A percentile compares a stretch with the other conserved stretches of the same genome.
phyloP scores from a whole-genome alignment of 768 basidiomycete species.

The Podaxis carcinomalis region DNA sequence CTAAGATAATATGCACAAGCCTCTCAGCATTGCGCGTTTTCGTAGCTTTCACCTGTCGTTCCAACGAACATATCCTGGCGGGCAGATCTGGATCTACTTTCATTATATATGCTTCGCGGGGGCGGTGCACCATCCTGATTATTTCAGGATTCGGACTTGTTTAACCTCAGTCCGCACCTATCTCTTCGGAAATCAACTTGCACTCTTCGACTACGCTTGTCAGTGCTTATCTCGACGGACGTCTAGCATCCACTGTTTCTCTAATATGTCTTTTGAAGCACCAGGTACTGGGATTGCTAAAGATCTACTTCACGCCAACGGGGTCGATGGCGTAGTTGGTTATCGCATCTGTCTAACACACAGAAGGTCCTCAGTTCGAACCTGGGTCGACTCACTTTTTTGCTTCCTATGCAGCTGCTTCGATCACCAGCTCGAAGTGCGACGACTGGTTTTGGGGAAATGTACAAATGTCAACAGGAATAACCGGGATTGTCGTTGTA shows the following conservation, averaged over 20 bases:
- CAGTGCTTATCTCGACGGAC: neutral
- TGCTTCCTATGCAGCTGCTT: neutral
- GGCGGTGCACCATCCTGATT: neutral
- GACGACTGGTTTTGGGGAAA: neutral
- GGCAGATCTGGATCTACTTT: neutral
- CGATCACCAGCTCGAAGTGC: neutral
- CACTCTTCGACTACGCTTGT: neutral
- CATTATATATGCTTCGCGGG: neutral
- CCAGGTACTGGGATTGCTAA: neutral
- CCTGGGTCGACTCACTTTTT: conserved; percentile 1
- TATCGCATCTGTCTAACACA: conserved; percentile 81
- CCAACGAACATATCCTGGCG: too few species aligned
- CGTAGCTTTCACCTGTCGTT: neutral
- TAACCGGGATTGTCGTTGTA: too few species aligned
- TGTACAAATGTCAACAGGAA: neutral
- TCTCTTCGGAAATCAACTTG: neutral
- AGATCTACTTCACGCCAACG: neutral
- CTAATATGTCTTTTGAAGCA: neutral
- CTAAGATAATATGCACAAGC: neutral
- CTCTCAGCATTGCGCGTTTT: neutral
- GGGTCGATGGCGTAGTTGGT: conserved; percentile 74
- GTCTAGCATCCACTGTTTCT: neutral
- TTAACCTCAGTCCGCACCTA: neutral
- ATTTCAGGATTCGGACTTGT: neutral
- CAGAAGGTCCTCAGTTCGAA: conserved; percentile 7